phyloP scores from a whole-genome alignment of 192 early-diverging fungal genomes.

The Helicostylum pulchrum region DNA sequence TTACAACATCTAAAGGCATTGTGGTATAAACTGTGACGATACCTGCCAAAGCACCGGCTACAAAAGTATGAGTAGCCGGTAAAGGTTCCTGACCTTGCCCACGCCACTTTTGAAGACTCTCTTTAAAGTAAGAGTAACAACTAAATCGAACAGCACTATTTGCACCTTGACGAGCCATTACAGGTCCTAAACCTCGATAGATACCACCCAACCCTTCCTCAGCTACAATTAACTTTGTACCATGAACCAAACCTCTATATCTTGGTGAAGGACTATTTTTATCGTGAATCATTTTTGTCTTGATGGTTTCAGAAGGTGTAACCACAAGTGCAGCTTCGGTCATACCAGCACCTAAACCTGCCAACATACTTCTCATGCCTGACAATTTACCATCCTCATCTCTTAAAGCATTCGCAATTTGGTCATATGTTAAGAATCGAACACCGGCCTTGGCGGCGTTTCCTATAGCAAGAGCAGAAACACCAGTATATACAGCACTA shows the following conservation, averaged over 20 bases:
- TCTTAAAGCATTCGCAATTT: conserved; percentile 67
- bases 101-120: conserved; percentile 35
- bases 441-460: conserved; percentile 91
- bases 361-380: conserved; percentile 63
- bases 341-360: conserved; percentile 85
- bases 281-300: conserved; percentile 96
- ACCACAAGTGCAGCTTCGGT: conserved; percentile 87
- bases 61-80: conserved; percentile 60
- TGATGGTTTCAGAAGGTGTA: conserved; percentile 93
- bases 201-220: conserved; percentile 77
- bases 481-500: conserved; percentile 77
- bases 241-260: conserved; percentile 81
- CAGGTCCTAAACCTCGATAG: conserved; percentile 87
- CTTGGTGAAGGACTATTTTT: conserved; percentile 66
- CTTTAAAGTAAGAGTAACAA: conserved; percentile 76
- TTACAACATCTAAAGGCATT: conserved; percentile 97
- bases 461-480: conserved; percentile 88
- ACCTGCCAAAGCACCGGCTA: conserved; percentile 81
- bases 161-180: conserved; percentile 93
- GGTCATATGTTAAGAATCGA: conserved; percentile 89
- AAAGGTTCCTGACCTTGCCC: conserved; percentile 36
- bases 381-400: conserved; percentile 71
- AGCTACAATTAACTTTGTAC: conserved; percentile 57
- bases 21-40: conserved; percentile 93
- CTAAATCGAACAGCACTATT: conserved; percentile 92